Evolutionary conservation across 139 green algal species (phyloP).

Genomic region (Chlorella sorokiniana): DNA sequence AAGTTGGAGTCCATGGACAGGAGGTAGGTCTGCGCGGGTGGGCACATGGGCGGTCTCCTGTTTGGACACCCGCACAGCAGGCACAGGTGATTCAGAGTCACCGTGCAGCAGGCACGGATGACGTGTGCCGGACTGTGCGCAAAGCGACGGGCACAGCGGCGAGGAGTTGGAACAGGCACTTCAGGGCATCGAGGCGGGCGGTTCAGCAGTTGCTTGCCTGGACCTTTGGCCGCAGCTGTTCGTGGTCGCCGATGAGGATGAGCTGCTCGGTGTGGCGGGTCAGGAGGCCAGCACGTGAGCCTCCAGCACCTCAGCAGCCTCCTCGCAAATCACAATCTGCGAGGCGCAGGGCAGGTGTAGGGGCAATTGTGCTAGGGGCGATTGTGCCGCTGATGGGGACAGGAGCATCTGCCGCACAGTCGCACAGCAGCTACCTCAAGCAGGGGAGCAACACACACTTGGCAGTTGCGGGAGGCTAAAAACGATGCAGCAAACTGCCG

Average conservation of each 20-base stretch:
- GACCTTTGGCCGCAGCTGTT: slow-evolving; percentile 96
- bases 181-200: too few relatives aligned
- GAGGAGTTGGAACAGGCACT: too few relatives aligned
- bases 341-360: background rate
- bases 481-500: background rate
- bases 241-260: slow-evolving; percentile 93
- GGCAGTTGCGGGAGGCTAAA: background rate
- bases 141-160: background rate
- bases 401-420: background rate
- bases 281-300: slow-evolving; percentile 84
- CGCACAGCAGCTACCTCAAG: background rate
- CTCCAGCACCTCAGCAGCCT: slow-evolving; percentile 94
- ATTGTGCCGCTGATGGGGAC: background rate
- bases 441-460: too few relatives aligned
- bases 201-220: too few relatives aligned
- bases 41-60: slow-evolving; percentile 75
- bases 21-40: slow-evolving; percentile 89
- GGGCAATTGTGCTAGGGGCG: background rate
- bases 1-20: slow-evolving; percentile 69
- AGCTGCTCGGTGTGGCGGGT: slow-evolving; percentile 67
- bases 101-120: background rate
- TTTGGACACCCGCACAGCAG: slow-evolving; percentile 87
- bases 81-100: slow-evolving; percentile 61
- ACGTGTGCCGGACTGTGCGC: background rate
- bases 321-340: slow-evolving; percentile 88